These are phyloP conservation scores for Talaromyces adpressus DNA, from an alignment of 495 filamentous ascomycete species.

Conservation along the genomic window DNA sequence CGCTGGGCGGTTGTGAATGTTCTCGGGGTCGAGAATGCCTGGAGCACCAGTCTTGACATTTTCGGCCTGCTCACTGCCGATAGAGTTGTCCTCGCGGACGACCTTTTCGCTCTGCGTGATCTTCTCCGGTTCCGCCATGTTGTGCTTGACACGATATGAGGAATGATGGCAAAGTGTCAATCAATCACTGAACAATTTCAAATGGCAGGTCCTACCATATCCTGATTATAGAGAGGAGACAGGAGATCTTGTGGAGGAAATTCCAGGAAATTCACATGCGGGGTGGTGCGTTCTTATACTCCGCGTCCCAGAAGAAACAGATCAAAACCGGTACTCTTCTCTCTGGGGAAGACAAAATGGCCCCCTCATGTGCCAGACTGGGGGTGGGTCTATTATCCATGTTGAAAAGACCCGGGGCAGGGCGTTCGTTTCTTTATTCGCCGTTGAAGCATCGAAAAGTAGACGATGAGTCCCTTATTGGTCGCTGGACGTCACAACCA, in stretches of 20 bases:
- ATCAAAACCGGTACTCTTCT: background rate
- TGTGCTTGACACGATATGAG: background rate
- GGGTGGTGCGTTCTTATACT: background rate
- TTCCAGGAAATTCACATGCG: background rate
- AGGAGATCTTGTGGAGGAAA: background rate
- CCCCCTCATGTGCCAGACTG: constrained; percentile 3
- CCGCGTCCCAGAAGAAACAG: background rate
- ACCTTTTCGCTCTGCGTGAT: background rate
- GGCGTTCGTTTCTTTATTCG: background rate
- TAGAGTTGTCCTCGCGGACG: constrained; percentile 1
- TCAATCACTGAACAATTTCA: background rate
- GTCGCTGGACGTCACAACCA: background rate
- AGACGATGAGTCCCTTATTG: background rate
- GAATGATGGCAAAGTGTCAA: background rate
- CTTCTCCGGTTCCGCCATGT: constrained; percentile 7
- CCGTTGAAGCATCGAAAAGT: background rate
- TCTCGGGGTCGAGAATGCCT: constrained; percentile 10
- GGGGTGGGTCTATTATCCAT: constrained; percentile 1
- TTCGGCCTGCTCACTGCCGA: background rate
- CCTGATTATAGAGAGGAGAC: background rate
- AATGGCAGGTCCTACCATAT: background rate
- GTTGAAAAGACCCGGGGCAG: background rate
- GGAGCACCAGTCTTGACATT: constrained; percentile 6
- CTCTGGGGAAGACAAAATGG: background rate
- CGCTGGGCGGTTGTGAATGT: constrained; percentile 16